phyloP scores from a whole-genome alignment of 805 yeast species.

The Candida coquimbonensis region DNA sequence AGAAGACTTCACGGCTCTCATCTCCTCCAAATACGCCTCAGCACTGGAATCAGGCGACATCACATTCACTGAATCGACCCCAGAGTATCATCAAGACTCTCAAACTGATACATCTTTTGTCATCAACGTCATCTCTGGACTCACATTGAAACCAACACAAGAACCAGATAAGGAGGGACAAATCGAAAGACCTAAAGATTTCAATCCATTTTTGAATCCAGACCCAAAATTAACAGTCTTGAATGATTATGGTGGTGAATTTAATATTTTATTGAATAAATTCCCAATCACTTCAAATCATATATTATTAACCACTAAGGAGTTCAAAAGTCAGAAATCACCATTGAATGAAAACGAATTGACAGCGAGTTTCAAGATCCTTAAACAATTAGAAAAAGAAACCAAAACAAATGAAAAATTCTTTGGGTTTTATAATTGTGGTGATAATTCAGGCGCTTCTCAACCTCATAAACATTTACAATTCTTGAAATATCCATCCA shows the following conservation, averaged over 20 bases:
- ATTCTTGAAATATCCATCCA: conserved; percentile 62
- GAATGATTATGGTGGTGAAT: conserved; percentile 41
- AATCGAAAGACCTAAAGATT: conserved; percentile 26
- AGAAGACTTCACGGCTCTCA: conserved; percentile 28
- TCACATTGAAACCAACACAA: conserved; percentile 32
- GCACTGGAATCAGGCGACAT: conserved; percentile 44
- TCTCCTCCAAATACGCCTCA: conserved; percentile 35
- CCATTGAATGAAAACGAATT: conserved; percentile 72
- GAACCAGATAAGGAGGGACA: conserved; percentile 21
- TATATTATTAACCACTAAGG: conserved; percentile 69
- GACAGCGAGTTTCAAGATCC: conserved; percentile 45
- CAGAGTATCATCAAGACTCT: conserved; percentile 24
- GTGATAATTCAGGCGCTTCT: conserved; percentile 87
- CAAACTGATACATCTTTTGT: conserved; percentile 23
- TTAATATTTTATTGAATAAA: conserved; percentile 73
- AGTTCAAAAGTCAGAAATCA: conserved; percentile 62
- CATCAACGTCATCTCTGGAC: conserved; percentile 26
- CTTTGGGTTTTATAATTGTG: conserved; percentile 85
- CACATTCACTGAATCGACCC: conserved; percentile 43
- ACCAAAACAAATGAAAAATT: conserved; percentile 39
- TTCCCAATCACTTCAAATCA: conserved; percentile 81
- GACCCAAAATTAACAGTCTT: conserved; percentile 67
- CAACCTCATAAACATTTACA: conserved; percentile 92
- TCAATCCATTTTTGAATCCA: conserved; percentile 75
- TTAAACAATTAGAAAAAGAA: conserved; percentile 39